Evolutionary conservation across 768 basidiomycete genomes (phyloP), one percentile per base, ranked within the genome.

Genomic region (Lyophyllum semitale): DNA sequence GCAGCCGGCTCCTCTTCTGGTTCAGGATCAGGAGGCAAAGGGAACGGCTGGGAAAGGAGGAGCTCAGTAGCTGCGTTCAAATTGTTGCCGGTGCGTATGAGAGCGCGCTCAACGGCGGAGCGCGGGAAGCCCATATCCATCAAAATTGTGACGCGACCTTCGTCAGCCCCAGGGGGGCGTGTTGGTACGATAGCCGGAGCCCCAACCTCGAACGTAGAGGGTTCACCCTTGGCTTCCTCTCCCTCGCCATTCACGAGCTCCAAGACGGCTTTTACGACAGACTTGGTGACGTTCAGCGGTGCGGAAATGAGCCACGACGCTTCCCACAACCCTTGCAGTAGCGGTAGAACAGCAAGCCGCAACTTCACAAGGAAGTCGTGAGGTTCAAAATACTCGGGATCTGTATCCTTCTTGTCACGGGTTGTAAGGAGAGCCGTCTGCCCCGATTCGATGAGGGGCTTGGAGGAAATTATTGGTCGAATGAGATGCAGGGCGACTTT

Each of bases 111-210:
- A 1, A 88, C 93, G 12, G 92, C 91, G 38, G 84, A 81, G n/a
- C 94, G 85, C 32, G 89, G 85, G 77, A 98, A 99, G 43, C 97
- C 97, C 97, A 99, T 98, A 64, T 98, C 97, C 9, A 84, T 88
- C 51, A 98, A 77, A 63, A 93, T 89, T 48, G 84, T 82, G 50
- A 98, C 84, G 32, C 88, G 84, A 43, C 78, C 79, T 67, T 95
- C 93, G 66, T 93, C 91, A 0, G 89, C 83, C 12, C 79, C 84
- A 56, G 77, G 71, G 57, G 68, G 68, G 22, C 71, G 74, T 20
- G 72, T 65, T 37, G 69, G 59, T 23, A 60, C 63, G 32, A 71
- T 63, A 22, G 62, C 54, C 27, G 71, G 62, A 17, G 64, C 54
- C 32, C 61, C 42, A 57, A 60, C 65, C 4, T 79, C 77, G 37